Percentiles rank a stretch among this genome's conserved stretches.
Conservation (phyloP, 441 rosid species). For the Corymbia calophylla region DNA sequence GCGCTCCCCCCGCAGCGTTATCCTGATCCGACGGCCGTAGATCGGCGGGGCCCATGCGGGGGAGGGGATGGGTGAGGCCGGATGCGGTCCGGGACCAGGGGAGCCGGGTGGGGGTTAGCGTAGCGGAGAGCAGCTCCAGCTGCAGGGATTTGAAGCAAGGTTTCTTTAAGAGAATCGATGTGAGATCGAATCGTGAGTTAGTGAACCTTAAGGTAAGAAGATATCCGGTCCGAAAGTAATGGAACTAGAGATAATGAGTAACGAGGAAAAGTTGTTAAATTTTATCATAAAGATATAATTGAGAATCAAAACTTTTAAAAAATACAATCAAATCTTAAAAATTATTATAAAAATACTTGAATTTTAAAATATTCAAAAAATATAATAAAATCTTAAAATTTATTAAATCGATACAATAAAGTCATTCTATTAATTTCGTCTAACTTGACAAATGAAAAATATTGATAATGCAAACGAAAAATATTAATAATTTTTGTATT, state of each 20-base stretch:
- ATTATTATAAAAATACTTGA: no score
- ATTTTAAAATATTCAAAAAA: rapidly evolving
- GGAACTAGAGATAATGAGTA: background rate
- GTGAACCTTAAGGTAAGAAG: background rate
- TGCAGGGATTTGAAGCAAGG: background rate
- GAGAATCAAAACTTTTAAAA: rapidly evolving
- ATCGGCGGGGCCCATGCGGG: background rate
- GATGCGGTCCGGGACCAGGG: background rate
- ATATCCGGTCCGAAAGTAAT: background rate
- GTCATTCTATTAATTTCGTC: rapidly evolving
- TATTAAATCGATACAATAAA: no score
- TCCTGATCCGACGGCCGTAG: background rate
- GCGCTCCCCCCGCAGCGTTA: background rate
- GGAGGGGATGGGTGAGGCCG: rapidly evolving
- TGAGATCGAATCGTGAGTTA: background rate
- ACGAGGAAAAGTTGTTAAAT: background rate
- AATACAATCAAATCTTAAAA: rapidly evolving
- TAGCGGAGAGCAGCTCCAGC: background rate
- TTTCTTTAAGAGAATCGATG: background rate
- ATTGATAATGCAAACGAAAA: no score
- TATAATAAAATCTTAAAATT: rapidly evolving
- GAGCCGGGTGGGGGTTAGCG: background rate
- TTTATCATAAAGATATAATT: rapidly evolving
- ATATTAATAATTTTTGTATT: no score
- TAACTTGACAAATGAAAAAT: no score